Percentiles rank a stretch among this genome's conserved stretches.
phyloP scores from a whole-genome alignment of 2,329 filamentous ascomycete genomes.

The Pestalotiopsis sp. region DNA sequence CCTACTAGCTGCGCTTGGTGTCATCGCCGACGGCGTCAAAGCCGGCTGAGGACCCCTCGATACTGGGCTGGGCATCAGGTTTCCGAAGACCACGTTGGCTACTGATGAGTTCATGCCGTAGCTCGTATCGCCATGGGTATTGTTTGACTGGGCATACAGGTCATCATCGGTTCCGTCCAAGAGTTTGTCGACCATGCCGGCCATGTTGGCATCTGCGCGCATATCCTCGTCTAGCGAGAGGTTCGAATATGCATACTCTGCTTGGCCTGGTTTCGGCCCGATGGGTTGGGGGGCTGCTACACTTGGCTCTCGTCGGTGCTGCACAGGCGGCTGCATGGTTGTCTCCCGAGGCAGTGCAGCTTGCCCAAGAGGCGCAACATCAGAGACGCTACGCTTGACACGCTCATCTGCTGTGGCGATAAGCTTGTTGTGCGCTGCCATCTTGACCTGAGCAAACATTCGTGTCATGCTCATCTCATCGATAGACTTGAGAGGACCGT shows the following conservation, averaged over 20 bases:
- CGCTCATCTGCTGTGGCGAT: conserved; percentile 17
- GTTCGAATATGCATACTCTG: background rate
- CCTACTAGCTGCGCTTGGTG: background rate
- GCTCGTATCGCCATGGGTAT: conserved; percentile 43
- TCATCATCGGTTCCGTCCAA: conserved; percentile 44
- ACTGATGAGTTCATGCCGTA: conserved; percentile 58
- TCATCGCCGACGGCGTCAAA: conserved; percentile 30
- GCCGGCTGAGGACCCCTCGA: conserved; percentile 30
- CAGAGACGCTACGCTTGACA: background rate
- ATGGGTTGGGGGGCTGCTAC: background rate
- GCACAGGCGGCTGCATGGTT: background rate
- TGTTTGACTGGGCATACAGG: conserved; percentile 25
- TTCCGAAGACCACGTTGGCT: conserved; percentile 52
- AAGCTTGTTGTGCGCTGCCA: background rate
- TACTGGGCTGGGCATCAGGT: conserved; percentile 34
- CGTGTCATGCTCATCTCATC: conserved; percentile 4
- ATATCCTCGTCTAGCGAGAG: conserved; percentile 19
- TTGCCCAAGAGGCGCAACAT: background rate
- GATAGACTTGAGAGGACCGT: conserved; percentile 7
- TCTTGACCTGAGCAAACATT: conserved; percentile 8
- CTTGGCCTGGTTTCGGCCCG: background rate
- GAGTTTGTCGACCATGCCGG: conserved; percentile 51
- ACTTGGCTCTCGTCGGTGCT: background rate
- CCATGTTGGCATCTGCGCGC: conserved; percentile 36
- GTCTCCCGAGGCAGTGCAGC: background rate